Conservation (phyloP, 2,329 filamentous ascomycete genomes). For the Pseudogymnoascus sp. region DNA sequence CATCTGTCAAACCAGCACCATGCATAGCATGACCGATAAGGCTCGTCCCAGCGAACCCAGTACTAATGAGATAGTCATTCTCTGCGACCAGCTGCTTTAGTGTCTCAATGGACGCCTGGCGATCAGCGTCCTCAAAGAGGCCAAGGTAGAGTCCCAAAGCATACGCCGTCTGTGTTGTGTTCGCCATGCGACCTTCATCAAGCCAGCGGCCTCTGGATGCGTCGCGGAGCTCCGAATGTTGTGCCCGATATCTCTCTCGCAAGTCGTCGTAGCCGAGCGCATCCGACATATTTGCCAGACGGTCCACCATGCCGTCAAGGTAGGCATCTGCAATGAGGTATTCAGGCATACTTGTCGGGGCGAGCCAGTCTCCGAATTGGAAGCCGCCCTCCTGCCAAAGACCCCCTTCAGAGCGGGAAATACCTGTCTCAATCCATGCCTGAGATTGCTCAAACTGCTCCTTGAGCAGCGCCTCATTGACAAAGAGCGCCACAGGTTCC, state of each 20-base stretch:
- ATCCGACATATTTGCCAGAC: not conserved
- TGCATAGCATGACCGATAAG: constrained; percentile 13
- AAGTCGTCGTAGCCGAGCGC: not conserved
- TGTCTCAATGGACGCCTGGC: constrained; percentile 10
- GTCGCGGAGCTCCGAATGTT: constrained; percentile 11
- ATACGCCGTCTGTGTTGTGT: constrained; percentile 19
- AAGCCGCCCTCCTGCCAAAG: not conserved
- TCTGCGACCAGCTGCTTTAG: constrained; percentile 9
- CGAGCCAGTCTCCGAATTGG: constrained; percentile 21
- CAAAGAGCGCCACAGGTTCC: constrained; percentile 13
- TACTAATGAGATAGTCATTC: constrained; percentile 11
- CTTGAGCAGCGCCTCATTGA: constrained; percentile 11
- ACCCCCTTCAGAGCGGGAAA: not conserved
- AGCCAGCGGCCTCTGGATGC: not conserved
- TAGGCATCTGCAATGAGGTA: constrained; percentile 11
- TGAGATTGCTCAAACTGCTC: constrained; percentile 12
- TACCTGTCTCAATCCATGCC: constrained; percentile 11
- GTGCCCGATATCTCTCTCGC: not conserved
- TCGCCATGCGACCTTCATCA: constrained; percentile 11
- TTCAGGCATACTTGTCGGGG: constrained; percentile 13
- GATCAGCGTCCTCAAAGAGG: constrained; percentile 9
- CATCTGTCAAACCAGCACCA: not conserved
- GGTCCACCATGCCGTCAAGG: constrained; percentile 10
- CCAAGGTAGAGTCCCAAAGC: constrained; percentile 18
- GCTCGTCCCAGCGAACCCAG: constrained; percentile 21